These are phyloP conservation scores for Trapa incisa DNA, from an alignment of 345 rosid genomes.

Conservation along the genomic window DNA sequence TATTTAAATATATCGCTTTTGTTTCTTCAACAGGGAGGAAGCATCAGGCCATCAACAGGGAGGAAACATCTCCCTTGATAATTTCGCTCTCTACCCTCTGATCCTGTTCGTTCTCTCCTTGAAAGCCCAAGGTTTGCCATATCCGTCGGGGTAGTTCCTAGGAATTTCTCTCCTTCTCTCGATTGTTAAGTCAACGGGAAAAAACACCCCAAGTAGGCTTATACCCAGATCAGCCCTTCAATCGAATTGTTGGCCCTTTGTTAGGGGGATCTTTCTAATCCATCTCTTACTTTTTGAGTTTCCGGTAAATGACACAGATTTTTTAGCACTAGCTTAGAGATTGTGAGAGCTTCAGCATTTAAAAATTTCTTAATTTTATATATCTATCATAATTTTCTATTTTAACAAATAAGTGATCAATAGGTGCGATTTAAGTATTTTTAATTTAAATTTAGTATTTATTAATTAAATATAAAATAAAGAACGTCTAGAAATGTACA, in stretches of 20 bases:
- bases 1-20: neutral
- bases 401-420: too few species aligned
- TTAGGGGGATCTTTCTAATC: neutral
- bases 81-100: neutral
- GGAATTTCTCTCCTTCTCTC: neutral
- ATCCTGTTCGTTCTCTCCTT: neutral
- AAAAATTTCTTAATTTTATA: too few species aligned
- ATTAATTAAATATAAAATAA: too few species aligned
- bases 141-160: neutral
- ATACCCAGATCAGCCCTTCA: neutral
- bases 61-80: neutral
- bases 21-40: neutral
- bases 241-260: neutral
- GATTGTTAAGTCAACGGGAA: too few species aligned
- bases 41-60: neutral
- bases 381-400: too few species aligned
- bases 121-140: neutral
- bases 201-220: neutral
- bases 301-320: neutral
- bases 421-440: too few species aligned
- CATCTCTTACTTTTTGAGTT: neutral
- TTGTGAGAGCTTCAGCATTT: neutral
- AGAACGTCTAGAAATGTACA: too few species aligned
- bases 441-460: too few species aligned
- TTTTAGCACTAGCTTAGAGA: neutral